Base-by-base conservation (phyloP, 352 stramenopile genomes). In the Phytopythium helicoides region DNA sequence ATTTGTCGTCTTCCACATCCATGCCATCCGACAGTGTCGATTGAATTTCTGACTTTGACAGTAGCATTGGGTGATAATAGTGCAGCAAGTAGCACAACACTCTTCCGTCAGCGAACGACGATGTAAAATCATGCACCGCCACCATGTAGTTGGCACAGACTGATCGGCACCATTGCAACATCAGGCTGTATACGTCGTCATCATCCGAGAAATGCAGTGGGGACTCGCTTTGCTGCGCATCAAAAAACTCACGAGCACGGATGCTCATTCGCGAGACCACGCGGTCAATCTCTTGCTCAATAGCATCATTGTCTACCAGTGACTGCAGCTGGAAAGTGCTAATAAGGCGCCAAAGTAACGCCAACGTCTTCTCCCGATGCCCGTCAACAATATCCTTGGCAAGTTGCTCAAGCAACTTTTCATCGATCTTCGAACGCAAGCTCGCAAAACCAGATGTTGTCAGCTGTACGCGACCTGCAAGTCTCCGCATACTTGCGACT, bases 351-450 rank as follows among this genome's bases (percentile, higher is more conserved):
- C 96, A 99, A 22, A 99, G 64, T 33, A 99, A 65, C 21, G 91
- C 84, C n/a, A 99, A 63, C 6, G 95, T 98, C 34, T 95, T 94
- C 60, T 97, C 89, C 19, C 93, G 89, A 65, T 99, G 87, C 10
- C 92, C 93, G 71, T 98, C 92, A 8, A 99, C 95, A 52, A 99
- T 97, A 31, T 98, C 89, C 62, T 98, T 97, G 6, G 94, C 74
- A 28, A 87, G 71, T 18, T 68, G 65, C 42, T 73, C 75, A 35
- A 89, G 51, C 42, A 86, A 50, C 50, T 86, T 87, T 10, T 71
- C 73, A 23, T 89, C 78, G 23, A 80, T 67, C 48, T 81, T 77
- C 42, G 60, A 63, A 9, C 62, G 64, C 41, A 90, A 52, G 3
- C 66, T 74, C 37, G 69, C 64, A 56, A 88, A 88, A 12, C 68